Percentiles rank a stretch among this genome's conserved stretches.
These are phyloP conservation scores for Astrothelium subdiscretum DNA, from an alignment of 495 filamentous ascomycete species.

Conservation along the genomic window DNA sequence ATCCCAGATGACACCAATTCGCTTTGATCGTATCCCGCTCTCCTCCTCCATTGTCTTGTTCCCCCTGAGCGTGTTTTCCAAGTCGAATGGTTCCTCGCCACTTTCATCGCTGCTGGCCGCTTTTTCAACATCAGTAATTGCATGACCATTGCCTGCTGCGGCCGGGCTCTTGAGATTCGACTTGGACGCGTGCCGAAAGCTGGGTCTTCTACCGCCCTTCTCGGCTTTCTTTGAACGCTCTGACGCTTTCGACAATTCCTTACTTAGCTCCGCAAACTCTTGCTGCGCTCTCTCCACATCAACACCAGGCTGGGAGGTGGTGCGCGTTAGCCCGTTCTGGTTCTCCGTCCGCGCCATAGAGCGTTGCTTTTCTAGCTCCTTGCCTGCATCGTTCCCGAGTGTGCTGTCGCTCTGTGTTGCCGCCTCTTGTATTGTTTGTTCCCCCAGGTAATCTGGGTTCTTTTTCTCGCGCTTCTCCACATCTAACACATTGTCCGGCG, in stretches of 20 bases:
- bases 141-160: conserved; percentile 28
- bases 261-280: conserved; percentile 64
- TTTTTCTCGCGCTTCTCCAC: neutral
- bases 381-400: neutral
- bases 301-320: conserved; percentile 34
- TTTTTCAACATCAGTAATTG: conserved; percentile 39
- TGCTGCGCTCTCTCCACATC: conserved; percentile 63
- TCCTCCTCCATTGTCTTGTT: conserved; percentile 55
- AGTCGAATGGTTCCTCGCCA: conserved; percentile 51
- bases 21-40: conserved; percentile 68
- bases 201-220: conserved; percentile 25
- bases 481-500: neutral
- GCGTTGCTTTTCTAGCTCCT: neutral
- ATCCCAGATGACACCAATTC: conserved; percentile 71
- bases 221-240: conserved; percentile 35
- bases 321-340: neutral
- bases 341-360: neutral
- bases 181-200: neutral
- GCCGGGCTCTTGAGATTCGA: conserved; percentile 19
- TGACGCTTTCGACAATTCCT: conserved; percentile 54
- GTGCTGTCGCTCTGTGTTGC: neutral
- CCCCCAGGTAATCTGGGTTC: neutral
- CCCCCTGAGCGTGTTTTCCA: conserved; percentile 58
- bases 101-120: conserved; percentile 34
- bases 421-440: neutral